A percentile compares a stretch with the other conserved stretches of the same genome.
Conservation (phyloP, 306 rosid species). For the Quercus engelmannii region DNA sequence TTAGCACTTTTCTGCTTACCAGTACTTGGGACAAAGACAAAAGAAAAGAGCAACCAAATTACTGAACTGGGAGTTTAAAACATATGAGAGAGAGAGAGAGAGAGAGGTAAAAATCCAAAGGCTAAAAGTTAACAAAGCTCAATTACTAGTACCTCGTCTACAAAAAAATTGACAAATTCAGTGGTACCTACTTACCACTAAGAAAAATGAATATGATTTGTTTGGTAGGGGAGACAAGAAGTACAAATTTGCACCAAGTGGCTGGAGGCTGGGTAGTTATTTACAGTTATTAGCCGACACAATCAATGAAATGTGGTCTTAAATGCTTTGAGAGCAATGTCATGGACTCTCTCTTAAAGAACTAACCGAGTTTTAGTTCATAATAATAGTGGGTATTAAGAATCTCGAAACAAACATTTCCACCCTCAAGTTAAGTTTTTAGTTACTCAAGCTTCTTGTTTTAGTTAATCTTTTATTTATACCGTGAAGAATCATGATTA, state of each 20-base stretch:
- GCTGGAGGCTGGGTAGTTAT: constrained; percentile 16
- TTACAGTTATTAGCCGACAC: constrained; percentile 38
- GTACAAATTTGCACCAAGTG: constrained; percentile 19
- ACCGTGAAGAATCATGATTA: too few species aligned
- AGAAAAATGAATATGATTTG: background rate
- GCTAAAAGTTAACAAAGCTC: background rate
- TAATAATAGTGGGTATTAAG: background rate
- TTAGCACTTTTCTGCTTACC: constrained; percentile 8
- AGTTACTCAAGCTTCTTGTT: too few species aligned
- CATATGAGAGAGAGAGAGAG: background rate
- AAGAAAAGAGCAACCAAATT: background rate
- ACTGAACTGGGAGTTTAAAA: background rate
- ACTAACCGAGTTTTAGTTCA: constrained; percentile 6
- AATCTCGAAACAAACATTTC: background rate
- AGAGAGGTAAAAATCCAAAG: background rate
- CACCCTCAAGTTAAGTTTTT: background rate
- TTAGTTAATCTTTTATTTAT: too few species aligned
- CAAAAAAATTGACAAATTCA: background rate
- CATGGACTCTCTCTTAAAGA: constrained; percentile 8
- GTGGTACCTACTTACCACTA: background rate
- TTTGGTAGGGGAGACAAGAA: constrained; percentile 14
- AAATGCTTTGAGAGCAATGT: constrained; percentile 9
- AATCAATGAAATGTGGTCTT: constrained; percentile 7
- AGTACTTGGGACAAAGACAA: constrained; percentile 8
- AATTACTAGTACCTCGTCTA: background rate